These are phyloP conservation scores for Nidularia sp. DNA, from an alignment of 768 basidiomycete genomes.

Conservation along the genomic window DNA sequence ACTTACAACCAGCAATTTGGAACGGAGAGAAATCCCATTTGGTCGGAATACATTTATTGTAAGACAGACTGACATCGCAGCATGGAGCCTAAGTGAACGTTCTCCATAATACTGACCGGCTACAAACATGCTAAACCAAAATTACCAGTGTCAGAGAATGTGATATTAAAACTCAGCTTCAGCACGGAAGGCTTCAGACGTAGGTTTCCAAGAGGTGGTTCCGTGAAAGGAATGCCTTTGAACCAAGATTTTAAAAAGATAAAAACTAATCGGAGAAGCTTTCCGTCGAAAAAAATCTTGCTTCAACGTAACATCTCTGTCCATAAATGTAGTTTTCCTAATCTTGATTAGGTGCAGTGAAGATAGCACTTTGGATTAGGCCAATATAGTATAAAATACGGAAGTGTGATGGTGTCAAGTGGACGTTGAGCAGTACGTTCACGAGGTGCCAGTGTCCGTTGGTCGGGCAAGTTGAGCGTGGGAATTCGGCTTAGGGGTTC, in stretches of 20 bases:
- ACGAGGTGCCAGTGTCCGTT: too few relatives aligned
- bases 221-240: conserved; percentile 13
- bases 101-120: conserved; percentile 6
- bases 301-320: conserved; percentile 26
- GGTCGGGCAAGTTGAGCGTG: too few relatives aligned
- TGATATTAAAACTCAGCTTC: conserved; percentile 9
- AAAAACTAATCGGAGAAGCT: neutral
- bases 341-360: conserved; percentile 27
- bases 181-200: too few relatives aligned
- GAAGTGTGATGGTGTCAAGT: too few relatives aligned
- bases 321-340: conserved; percentile 32
- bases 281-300: conserved; percentile 46
- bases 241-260: neutral
- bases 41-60: conserved; percentile 44
- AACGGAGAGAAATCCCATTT: conserved; percentile 9
- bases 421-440: too few relatives aligned
- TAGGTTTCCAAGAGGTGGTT: too few relatives aligned
- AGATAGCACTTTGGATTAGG: too few relatives aligned
- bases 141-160: conserved; percentile 19
- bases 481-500: too few relatives aligned
- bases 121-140: conserved; percentile 24
- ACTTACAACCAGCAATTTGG: conserved; percentile 7
- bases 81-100: neutral
- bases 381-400: too few relatives aligned
- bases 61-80: conserved; percentile 37